Base-by-base conservation (phyloP, 768 basidiomycete genomes). In the Terana coerulea region DNA sequence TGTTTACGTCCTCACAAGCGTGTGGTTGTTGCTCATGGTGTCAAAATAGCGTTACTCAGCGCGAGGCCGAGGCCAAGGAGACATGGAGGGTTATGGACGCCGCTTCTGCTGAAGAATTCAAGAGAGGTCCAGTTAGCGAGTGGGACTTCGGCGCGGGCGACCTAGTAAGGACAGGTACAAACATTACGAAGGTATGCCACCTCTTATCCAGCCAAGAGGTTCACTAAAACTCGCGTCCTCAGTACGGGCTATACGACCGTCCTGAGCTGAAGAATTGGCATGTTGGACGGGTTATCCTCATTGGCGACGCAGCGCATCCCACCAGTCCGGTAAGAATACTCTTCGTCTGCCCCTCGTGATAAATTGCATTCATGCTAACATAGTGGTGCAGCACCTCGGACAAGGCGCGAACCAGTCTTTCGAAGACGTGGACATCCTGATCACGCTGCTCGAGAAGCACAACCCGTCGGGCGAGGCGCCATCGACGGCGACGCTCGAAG, bases 291-390 rank as follows among this genome's bases (percentile, higher is more conserved):
- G 68, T 75, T 9, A 64, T 73, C 6, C 65, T 77, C 28, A 61
- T 75, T 8, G 75, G 75, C 9, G 75, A 75, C 56, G 74, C 73
- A 9, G 75, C 75, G 4, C 74, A 76, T 55, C 74, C 73, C 3
- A 75, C 75, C 3, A 73, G 70, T 53, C 73, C 75, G 1, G 73
- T 75, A 53, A 37, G 74, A 59, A 2, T 22, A 40, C n/a, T 40
- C 8, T 15, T 19, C 9, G 10, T 15, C 39, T 40, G n/a, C 39
- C n/a, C n/a, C n/a, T n/a, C n/a, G n/a, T n/a, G n/a, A n/a, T n/a
- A n/a, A n/a, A n/a, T n/a, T n/a, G n/a, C n/a, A 37, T 6, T n/a
- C 6, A n/a, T 19, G 21, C 7, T 37, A 5, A 37, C 41, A 24
- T 21, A 11, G 5, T 43, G 14, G 26, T 31, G 36, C 49, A 75